These are phyloP conservation scores for Trichosporon sp. DNA, from an alignment of 1,284 basidiomycete genomes.

Conservation along the genomic window DNA sequence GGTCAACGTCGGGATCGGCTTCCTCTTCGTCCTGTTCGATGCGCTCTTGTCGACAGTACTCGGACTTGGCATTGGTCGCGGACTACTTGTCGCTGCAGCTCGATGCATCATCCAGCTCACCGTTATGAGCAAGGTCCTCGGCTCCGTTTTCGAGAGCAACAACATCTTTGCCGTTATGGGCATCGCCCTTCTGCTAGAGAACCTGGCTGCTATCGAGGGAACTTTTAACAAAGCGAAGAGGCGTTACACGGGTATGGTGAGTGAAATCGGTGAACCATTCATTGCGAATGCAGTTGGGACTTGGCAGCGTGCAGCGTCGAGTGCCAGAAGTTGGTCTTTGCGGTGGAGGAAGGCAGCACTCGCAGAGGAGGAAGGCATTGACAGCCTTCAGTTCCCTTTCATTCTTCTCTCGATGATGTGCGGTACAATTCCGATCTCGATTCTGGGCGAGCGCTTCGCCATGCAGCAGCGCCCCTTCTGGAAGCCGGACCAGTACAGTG, in stretches of 20 bases:
- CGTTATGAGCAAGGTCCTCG: conserved; percentile 64
- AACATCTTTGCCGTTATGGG: conserved; percentile 68
- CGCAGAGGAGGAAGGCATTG: neutral
- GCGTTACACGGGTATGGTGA: conserved; percentile 68
- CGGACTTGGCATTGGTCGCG: conserved; percentile 63
- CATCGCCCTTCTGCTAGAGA: conserved; percentile 68
- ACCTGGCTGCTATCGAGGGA: conserved; percentile 59
- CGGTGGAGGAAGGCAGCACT: neutral
- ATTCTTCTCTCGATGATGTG: conserved; percentile 65
- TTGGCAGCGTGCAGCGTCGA: no score
- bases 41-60: conserved; percentile 59
- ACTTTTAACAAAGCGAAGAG: conserved; percentile 69
- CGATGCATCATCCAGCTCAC: conserved; percentile 73
- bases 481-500: conserved; percentile 74
- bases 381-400: conserved; percentile 59
- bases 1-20: conserved; percentile 66
- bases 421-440: conserved; percentile 73
- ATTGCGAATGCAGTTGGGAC: no score
- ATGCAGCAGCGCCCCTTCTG: conserved; percentile 74
- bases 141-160: conserved; percentile 67
- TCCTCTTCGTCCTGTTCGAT: conserved; percentile 61
- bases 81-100: conserved; percentile 63
- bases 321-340: no score
- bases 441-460: conserved; percentile 69
- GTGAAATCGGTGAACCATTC: no score